Conservation (phyloP, 2,329 filamentous ascomycete species). For the Xylariales sp. region DNA sequence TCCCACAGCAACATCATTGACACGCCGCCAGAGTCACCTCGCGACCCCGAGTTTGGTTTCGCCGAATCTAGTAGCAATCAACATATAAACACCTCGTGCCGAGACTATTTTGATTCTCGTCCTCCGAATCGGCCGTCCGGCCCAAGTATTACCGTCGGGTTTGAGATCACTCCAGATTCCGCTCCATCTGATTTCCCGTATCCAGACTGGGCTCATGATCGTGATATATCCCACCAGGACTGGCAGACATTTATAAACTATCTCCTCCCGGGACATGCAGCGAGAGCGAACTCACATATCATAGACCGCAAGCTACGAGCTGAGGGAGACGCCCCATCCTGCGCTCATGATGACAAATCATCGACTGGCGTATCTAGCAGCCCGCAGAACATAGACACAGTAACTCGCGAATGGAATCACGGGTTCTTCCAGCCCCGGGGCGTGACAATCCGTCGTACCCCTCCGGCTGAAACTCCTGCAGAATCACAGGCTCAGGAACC, state of each 20-base stretch:
- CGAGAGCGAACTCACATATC: conserved; percentile 58
- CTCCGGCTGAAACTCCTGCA: conserved; percentile 33
- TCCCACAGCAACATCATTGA: conserved; percentile 61
- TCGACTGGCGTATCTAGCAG: conserved; percentile 44
- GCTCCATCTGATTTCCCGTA: conserved; percentile 59
- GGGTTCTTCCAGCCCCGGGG: conserved; percentile 66
- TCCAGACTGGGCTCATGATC: conserved; percentile 51
- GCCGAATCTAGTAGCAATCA: conserved; percentile 43
- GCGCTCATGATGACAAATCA: conserved; percentile 45
- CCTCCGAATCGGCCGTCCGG: conserved; percentile 44
- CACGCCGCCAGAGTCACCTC: conserved; percentile 64
- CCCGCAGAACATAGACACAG: conserved; percentile 52
- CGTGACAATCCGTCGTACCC: conserved; percentile 55
- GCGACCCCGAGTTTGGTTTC: conserved; percentile 49
- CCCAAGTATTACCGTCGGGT: conserved; percentile 47
- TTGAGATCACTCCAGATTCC: conserved; percentile 53
- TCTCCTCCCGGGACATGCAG: conserved; percentile 62
- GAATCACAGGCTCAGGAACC: conserved; percentile 17
- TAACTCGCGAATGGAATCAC: conserved; percentile 66
- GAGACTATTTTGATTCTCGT: conserved; percentile 62
- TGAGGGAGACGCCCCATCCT: conserved; percentile 51
- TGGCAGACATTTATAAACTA: conserved; percentile 71
- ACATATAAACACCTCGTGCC: conserved; percentile 50
- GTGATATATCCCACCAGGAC: conserved; percentile 63
- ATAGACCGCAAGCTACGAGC: conserved; percentile 62